Percentiles rank a stretch among this genome's conserved stretches.
phyloP scores from a whole-genome alignment of 306 rosid genomes.

The Canavalia ensiformis region DNA sequence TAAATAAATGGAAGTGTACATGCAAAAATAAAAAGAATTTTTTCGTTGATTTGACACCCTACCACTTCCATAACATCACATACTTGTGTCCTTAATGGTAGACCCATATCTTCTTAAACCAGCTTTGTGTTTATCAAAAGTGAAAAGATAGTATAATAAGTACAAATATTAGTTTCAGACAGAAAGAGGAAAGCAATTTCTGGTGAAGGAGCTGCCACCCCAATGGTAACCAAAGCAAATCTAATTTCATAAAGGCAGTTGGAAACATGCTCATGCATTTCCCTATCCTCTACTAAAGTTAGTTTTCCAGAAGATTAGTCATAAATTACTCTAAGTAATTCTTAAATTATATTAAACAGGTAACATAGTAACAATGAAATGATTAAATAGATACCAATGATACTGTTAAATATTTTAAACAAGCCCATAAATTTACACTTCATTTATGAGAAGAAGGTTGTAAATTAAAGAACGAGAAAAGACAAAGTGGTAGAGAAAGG shows the following conservation, averaged over 20 bases:
- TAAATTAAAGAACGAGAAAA: too few relatives aligned
- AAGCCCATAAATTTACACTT: slow-evolving; percentile 16
- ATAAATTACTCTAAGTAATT: slow-evolving; percentile 33
- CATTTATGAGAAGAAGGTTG: neutral
- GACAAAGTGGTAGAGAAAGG: too few relatives aligned
- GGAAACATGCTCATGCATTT: slow-evolving; percentile 40
- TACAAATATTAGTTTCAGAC: too few relatives aligned
- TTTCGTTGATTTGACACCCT: too few relatives aligned
- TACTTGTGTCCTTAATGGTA: too few relatives aligned
- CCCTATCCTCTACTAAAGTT: slow-evolving; percentile 27
- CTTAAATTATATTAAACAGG: slow-evolving; percentile 11
- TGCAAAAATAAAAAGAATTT: too few relatives aligned
- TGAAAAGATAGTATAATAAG: too few relatives aligned
- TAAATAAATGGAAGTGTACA: too few relatives aligned
- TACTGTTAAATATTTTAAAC: slow-evolving; percentile 37
- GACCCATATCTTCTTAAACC: too few relatives aligned
- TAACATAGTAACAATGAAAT: neutral
- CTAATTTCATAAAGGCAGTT: slow-evolving; percentile 34
- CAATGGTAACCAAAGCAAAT: slow-evolving; percentile 41
- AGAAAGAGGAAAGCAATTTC: too few relatives aligned
- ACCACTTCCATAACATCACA: too few relatives aligned
- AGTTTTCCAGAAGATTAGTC: slow-evolving; percentile 33
- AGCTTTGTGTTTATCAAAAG: too few relatives aligned
- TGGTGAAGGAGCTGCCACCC: slow-evolving; percentile 14
- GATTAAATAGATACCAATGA: slow-evolving; percentile 29